Evolutionary conservation across 495 filamentous ascomycete genomes (phyloP).

Genomic region (Aspergillus olivimuriae): DNA sequence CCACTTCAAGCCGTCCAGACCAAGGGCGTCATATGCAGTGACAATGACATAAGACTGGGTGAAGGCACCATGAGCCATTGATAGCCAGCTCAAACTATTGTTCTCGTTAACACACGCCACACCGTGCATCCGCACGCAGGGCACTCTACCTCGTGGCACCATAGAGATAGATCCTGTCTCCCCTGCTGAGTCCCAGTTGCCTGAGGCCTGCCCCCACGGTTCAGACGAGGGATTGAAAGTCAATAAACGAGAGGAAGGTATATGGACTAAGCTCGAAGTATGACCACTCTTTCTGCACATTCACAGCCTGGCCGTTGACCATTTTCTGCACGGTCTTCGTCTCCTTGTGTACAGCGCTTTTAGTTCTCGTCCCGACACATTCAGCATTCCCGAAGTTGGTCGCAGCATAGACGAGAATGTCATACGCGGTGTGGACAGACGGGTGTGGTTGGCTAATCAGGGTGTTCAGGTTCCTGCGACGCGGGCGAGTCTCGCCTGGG

Average conservation of each 20-base stretch:
- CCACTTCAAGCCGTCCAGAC: slow-evolving; percentile 73
- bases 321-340: slow-evolving; percentile 82
- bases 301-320: slow-evolving; percentile 67
- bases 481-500: slow-evolving; percentile 73
- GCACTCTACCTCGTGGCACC: slow-evolving; percentile 56
- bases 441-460: slow-evolving; percentile 50
- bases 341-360: slow-evolving; percentile 69
- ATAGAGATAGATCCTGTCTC: slow-evolving; percentile 68
- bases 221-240: slow-evolving; percentile 61
- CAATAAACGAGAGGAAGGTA: slow-evolving; percentile 67
- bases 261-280: slow-evolving; percentile 78
- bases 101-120: background rate
- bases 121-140: background rate
- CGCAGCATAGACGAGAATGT: slow-evolving; percentile 62
- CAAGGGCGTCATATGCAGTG: slow-evolving; percentile 86
- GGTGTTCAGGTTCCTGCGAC: slow-evolving; percentile 56
- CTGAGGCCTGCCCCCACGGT: slow-evolving; percentile 61
- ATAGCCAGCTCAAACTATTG: slow-evolving; percentile 55
- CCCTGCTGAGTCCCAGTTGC: slow-evolving; percentile 59
- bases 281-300: slow-evolving; percentile 79
- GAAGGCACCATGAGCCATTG: slow-evolving; percentile 38
- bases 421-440: slow-evolving; percentile 62
- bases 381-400: slow-evolving; percentile 74
- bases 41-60: slow-evolving; percentile 81
- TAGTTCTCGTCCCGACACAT: slow-evolving; percentile 62